These are phyloP conservation scores for Colletotrichum cordylinicola DNA, from an alignment of 2,329 filamentous ascomycete species.

Conservation along the genomic window DNA sequence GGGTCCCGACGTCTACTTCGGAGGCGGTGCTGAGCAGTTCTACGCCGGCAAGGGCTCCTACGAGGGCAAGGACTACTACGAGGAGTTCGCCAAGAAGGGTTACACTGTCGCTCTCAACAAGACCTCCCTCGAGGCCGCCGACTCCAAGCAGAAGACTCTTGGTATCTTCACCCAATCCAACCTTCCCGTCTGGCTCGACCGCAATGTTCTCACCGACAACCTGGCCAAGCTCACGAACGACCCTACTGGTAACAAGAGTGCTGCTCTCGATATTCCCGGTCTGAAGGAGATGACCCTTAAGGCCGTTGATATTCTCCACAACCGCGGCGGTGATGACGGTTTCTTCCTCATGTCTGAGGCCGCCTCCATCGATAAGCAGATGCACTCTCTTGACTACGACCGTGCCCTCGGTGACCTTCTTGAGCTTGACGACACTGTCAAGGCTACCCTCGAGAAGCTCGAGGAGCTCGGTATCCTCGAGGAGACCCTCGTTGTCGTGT, in stretches of 20 bases:
- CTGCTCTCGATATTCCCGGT: slow-evolving; percentile 78
- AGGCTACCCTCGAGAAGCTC: slow-evolving; percentile 75
- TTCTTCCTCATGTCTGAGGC: slow-evolving; percentile 91
- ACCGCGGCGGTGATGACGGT: slow-evolving; percentile 69
- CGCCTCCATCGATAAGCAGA: slow-evolving; percentile 88
- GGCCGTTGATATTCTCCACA: slow-evolving; percentile 79
- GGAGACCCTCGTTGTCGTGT: slow-evolving; percentile 80
- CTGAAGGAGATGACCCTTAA: slow-evolving; percentile 92
- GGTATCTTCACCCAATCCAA: slow-evolving; percentile 80
- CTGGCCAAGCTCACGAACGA: slow-evolving; percentile 70
- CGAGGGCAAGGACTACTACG: slow-evolving; percentile 79
- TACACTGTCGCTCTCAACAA: slow-evolving; percentile 79
- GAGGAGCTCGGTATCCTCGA: slow-evolving; percentile 69
- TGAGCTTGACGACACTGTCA: slow-evolving; percentile 84
- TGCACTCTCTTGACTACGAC: slow-evolving; percentile 87
- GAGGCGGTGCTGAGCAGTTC: slow-evolving; percentile 85
- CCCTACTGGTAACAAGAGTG: slow-evolving; percentile 66
- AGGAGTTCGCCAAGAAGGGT: slow-evolving; percentile 73
- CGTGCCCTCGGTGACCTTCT: slow-evolving; percentile 84
- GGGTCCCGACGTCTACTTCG: slow-evolving; percentile 83
- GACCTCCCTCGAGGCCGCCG: slow-evolving; percentile 66
- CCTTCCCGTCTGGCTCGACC: slow-evolving; percentile 85
- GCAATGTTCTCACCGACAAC: slow-evolving; percentile 80
- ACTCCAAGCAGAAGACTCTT: slow-evolving; percentile 68
- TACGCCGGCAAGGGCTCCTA: slow-evolving; percentile 69